Percentiles rank a stretch among this genome's conserved stretches.
Conservation (phyloP, 257 asterid genomes). For the Solanum habrochaites region DNA sequence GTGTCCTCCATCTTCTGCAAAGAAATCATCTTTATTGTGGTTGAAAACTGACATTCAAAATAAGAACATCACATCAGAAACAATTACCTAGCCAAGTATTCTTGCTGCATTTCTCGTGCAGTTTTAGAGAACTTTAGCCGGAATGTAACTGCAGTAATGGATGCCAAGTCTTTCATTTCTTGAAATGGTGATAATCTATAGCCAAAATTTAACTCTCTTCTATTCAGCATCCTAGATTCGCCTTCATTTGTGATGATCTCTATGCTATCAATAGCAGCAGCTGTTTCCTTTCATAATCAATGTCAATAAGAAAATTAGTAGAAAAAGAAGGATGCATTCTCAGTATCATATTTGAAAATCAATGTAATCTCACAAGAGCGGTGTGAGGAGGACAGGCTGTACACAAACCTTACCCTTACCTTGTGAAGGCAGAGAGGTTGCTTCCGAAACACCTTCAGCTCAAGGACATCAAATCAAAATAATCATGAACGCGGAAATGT, state of each 20-base stretch:
- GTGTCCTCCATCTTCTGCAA: slow-evolving; percentile 31
- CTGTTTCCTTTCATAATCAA: slow-evolving; percentile 21
- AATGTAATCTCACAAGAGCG: neutral
- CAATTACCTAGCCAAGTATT: slow-evolving; percentile 26
- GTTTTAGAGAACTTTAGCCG: slow-evolving; percentile 8
- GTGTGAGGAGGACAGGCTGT: no score
- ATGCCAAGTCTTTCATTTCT: slow-evolving; percentile 29
- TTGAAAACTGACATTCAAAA: neutral
- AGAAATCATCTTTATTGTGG: neutral
- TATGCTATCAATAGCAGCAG: slow-evolving; percentile 16
- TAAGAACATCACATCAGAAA: neutral
- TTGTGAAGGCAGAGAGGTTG: neutral
- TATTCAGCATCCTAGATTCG: slow-evolving; percentile 2
- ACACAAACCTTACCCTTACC: no score
- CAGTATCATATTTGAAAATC: neutral
- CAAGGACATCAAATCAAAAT: neutral
- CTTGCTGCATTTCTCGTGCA: slow-evolving; percentile 19
- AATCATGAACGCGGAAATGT: neutral
- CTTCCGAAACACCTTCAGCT: neutral
- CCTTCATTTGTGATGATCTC: slow-evolving; percentile 29
- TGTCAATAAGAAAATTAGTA: neutral
- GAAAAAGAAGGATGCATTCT: neutral
- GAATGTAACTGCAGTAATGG: slow-evolving; percentile 32
- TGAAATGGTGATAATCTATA: slow-evolving; percentile 30
- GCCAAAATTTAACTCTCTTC: slow-evolving; percentile 13